These are phyloP conservation scores for Batrachochytrium dendrobatidis DNA, from an alignment of 371 early-diverging fungal species.

Conservation along the genomic window DNA sequence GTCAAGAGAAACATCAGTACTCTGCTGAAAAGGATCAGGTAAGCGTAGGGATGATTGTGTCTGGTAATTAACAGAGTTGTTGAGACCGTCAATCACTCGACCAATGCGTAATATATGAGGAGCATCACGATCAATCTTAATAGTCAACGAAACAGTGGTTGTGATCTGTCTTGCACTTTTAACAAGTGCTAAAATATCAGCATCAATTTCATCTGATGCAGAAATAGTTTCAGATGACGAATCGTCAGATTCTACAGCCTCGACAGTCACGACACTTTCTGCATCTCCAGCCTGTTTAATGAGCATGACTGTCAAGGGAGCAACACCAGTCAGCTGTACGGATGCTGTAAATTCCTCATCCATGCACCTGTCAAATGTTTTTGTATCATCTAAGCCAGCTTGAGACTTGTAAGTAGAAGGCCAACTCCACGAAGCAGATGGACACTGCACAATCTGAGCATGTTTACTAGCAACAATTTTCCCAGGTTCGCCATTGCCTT, in stretches of 20 bases:
- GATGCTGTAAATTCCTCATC: not conserved
- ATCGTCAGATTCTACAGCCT: too few species aligned
- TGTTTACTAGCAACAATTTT: conserved; percentile 5
- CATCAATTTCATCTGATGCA: not conserved
- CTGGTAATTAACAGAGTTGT: conserved; percentile 31
- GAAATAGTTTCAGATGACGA: not conserved
- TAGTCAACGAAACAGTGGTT: conserved; percentile 4
- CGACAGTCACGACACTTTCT: conserved; percentile 2
- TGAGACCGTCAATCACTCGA: conserved; percentile 29
- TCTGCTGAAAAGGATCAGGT: not conserved
- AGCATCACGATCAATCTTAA: conserved; percentile 20
- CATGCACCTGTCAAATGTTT: conserved; percentile 11
- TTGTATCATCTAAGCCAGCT: conserved; percentile 13
- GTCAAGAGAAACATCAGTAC: not conserved
- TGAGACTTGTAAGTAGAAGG: not conserved
- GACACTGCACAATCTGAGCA: conserved; percentile 29
- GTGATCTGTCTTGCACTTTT: conserved; percentile 1
- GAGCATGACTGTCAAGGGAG: not conserved
- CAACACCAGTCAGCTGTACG: not conserved
- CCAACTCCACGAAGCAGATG: conserved; percentile 16
- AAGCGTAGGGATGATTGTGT: conserved; percentile 2
- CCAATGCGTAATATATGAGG: conserved; percentile 22
- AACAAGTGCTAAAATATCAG: conserved; percentile 7
- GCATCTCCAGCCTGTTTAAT: conserved; percentile 9
- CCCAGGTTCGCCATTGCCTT: conserved; percentile 16